phyloP scores from a whole-genome alignment of 2,329 filamentous ascomycete species.

The Colletotrichum phormii region DNA sequence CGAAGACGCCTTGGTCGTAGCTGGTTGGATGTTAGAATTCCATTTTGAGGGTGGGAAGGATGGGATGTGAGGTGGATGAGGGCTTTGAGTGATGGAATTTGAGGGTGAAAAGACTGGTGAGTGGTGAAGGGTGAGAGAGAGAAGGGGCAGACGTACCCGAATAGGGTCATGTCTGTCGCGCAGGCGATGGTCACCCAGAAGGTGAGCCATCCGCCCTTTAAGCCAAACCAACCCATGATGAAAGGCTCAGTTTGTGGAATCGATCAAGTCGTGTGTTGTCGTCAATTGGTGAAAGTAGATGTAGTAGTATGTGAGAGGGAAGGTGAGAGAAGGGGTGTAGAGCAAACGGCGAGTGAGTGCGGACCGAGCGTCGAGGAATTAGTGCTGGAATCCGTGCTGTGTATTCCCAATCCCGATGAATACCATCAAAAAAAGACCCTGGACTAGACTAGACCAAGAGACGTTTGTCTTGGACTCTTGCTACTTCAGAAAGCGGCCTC shows the following conservation, averaged over 20 bases:
- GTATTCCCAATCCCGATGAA: background rate
- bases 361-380: background rate
- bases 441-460: background rate
- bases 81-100: background rate
- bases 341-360: background rate
- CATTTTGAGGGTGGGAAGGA: too few species aligned
- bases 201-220: constrained; percentile 34
- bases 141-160: constrained; percentile 37
- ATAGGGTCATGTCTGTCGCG: constrained; percentile 43
- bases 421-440: background rate
- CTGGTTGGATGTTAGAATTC: constrained; percentile 34
- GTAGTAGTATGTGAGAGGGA: background rate
- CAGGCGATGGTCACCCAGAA: constrained; percentile 36
- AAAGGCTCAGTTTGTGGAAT: background rate
- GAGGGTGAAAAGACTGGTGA: background rate
- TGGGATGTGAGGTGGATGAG: background rate
- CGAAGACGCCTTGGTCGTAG: constrained; percentile 63
- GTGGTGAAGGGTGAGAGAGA: background rate
- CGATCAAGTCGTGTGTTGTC: background rate
- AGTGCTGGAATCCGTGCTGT: background rate
- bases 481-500: background rate
- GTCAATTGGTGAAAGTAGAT: background rate
- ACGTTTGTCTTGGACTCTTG: background rate
- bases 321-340: background rate
- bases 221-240: constrained; percentile 32